These are phyloP conservation scores for Micractinium sp. DNA, from an alignment of 139 green algal species.

Conservation along the genomic window DNA sequence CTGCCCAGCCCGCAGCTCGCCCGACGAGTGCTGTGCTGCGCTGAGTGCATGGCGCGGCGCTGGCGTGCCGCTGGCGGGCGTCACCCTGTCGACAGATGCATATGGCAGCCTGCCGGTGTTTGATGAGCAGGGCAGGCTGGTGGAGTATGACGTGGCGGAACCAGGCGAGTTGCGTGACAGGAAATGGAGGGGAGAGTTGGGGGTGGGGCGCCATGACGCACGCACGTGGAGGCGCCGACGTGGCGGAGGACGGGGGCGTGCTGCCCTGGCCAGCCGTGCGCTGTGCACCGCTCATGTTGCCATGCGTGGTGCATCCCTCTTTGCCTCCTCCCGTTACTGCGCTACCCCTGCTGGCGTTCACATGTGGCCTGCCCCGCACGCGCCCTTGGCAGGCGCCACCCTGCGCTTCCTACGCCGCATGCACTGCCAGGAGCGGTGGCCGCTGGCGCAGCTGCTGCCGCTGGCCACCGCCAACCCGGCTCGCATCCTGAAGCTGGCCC, in stretches of 20 bases:
- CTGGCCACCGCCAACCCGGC: slow-evolving; percentile 48
- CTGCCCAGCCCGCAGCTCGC: background rate
- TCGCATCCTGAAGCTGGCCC: slow-evolving; percentile 27
- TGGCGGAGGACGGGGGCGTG: background rate
- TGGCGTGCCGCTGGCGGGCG: background rate
- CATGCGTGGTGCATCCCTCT: background rate
- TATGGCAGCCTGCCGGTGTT: slow-evolving; percentile 55
- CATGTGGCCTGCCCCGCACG: background rate
- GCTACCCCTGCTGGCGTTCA: background rate
- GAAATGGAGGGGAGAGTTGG: no score
- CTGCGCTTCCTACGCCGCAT: slow-evolving; percentile 38
- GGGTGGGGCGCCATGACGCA: background rate
- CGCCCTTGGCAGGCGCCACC: slow-evolving; percentile 11
- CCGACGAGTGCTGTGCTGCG: background rate
- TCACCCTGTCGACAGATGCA: slow-evolving; percentile 45
- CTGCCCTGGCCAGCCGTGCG: background rate
- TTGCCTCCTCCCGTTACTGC: background rate
- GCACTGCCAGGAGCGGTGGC: slow-evolving; percentile 15
- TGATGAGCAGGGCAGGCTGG: slow-evolving; percentile 42
- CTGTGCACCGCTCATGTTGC: background rate
- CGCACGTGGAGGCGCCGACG: background rate
- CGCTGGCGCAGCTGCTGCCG: slow-evolving; percentile 27
- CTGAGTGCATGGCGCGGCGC: background rate
- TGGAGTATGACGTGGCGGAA: slow-evolving; percentile 37
- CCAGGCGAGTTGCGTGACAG: slow-evolving; percentile 25